Evolutionary conservation across 2,329 filamentous ascomycete species (phyloP).

Genomic region (Colletotrichum cereale): DNA sequence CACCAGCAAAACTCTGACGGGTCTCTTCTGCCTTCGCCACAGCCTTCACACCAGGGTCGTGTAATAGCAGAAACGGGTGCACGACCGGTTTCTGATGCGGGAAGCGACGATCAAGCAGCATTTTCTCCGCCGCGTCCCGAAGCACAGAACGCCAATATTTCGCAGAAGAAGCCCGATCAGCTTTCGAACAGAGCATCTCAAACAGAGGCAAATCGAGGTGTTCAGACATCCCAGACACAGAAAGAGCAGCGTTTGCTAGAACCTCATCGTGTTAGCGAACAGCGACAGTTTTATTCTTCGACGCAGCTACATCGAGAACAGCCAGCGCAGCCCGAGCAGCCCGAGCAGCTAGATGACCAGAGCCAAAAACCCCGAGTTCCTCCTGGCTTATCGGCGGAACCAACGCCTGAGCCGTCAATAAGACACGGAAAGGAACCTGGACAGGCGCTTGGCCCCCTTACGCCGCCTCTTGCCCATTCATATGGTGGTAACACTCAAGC

Average conservation of each 20-base stretch:
- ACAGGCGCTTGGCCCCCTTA: neutral
- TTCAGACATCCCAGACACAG: neutral
- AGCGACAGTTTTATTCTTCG: neutral
- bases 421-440: neutral
- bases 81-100: neutral
- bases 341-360: neutral
- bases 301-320: neutral
- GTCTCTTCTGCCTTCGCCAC: neutral
- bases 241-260: neutral
- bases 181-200: neutral
- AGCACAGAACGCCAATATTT: neutral
- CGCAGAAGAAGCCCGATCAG: neutral
- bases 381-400: neutral
- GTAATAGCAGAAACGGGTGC: neutral
- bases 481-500: constrained; percentile 1
- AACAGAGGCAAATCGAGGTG: neutral
- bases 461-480: constrained; percentile 3
- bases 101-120: neutral
- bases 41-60: constrained; percentile 1
- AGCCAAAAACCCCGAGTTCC: neutral
- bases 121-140: neutral
- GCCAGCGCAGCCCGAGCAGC: neutral
- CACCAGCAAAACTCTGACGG: neutral
- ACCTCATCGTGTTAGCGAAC: neutral
- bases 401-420: neutral